Evolutionary conservation across 148 eudicot species (phyloP).

Genomic region (Rhododendron vialii): DNA sequence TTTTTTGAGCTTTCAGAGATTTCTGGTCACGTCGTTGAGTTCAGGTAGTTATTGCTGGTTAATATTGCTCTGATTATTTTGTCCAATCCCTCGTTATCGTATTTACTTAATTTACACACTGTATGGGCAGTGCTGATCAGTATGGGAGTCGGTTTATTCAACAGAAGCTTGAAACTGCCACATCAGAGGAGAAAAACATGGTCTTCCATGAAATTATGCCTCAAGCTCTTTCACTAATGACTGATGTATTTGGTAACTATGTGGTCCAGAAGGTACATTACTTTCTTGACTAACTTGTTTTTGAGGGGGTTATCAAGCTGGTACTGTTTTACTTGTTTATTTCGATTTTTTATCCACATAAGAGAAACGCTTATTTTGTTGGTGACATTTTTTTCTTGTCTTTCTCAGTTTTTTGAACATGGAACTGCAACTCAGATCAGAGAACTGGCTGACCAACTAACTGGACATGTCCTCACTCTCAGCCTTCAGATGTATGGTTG

Average conservation of each 20-base stretch:
- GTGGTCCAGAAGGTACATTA: slow-evolving; percentile 80
- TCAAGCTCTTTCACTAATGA: slow-evolving; percentile 74
- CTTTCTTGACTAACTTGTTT: not conserved
- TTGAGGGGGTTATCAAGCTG: not conserved
- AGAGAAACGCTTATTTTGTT: not conserved
- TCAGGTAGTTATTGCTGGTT: slow-evolving; percentile 43
- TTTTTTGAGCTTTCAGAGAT: slow-evolving; percentile 87
- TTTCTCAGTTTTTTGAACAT: slow-evolving; percentile 79
- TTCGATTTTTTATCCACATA: not conserved
- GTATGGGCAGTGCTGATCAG: slow-evolving; percentile 66
- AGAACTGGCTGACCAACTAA: slow-evolving; percentile 79
- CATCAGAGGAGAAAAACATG: slow-evolving; percentile 66
- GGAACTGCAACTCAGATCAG: slow-evolving; percentile 72
- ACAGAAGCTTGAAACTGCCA: slow-evolving; percentile 84
- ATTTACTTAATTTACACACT: slow-evolving; percentile 9
- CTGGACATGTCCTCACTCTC: slow-evolving; percentile 70
- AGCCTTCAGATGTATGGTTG: slow-evolving; percentile 99
- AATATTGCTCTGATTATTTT: slow-evolving; percentile 4
- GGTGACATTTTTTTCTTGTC: slow-evolving; percentile 5
- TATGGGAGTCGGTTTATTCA: slow-evolving; percentile 91
- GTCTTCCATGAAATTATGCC: slow-evolving; percentile 82
- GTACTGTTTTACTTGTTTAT: not conserved
- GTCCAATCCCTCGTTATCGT: not conserved
- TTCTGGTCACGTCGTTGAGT: slow-evolving; percentile 74
- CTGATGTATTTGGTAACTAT: slow-evolving; percentile 93